Conservation (phyloP, 176 grass and related monocot species). For the Triticum monococcum region DNA sequence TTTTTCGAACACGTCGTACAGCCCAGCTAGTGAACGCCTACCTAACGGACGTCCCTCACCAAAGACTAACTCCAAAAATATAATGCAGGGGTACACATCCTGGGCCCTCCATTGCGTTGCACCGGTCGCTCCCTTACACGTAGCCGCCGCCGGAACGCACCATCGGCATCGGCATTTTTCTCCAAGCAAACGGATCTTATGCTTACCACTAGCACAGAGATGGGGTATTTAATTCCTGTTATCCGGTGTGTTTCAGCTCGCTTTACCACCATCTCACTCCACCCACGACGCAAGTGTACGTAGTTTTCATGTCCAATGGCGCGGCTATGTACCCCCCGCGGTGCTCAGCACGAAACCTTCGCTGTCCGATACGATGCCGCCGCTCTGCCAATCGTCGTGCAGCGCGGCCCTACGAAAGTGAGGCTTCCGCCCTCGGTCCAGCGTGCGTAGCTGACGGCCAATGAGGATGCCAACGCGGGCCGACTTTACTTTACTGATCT, state of each 20-base stretch:
- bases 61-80: neutral
- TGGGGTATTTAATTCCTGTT: neutral
- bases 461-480: neutral
- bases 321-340: neutral
- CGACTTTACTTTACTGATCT: neutral
- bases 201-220: neutral
- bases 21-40: neutral
- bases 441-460: neutral
- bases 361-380: neutral
- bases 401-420: neutral
- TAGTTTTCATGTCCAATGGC: neutral
- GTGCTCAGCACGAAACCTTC: neutral
- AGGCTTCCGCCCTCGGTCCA: neutral
- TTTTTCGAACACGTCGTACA: too few relatives aligned
- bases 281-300: neutral
- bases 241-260: neutral
- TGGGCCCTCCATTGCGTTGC: neutral
- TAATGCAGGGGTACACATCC: neutral
- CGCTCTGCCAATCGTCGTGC: neutral
- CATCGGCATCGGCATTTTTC: conserved; percentile 3
- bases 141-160: neutral
- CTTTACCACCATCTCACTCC: conserved; percentile 26
- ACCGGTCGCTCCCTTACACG: conserved; percentile 26
- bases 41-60: neutral
- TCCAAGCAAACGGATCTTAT: neutral